phyloP scores from a whole-genome alignment of 306 rosid species.

The Biancaea sappan region DNA sequence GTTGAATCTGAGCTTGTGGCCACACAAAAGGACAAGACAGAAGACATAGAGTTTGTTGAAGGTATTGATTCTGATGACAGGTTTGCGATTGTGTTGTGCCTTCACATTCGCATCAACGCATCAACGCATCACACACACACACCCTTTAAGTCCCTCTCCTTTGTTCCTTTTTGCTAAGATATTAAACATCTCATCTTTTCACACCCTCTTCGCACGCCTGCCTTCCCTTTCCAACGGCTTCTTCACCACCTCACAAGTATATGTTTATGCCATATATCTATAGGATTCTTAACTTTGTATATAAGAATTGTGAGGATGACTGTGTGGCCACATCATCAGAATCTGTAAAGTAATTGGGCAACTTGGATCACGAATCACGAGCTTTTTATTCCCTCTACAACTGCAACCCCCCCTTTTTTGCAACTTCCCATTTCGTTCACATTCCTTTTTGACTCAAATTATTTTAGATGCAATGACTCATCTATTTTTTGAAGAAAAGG shows the following conservation, averaged over 20 bases:
- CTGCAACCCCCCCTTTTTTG: conserved; percentile 34
- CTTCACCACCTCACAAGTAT: not conserved
- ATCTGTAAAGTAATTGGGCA: conserved; percentile 43
- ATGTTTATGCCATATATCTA: not conserved
- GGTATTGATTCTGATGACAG: not conserved
- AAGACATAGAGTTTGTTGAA: too few species aligned
- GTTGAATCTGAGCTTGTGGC: too few species aligned
- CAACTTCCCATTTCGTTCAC: conserved; percentile 47
- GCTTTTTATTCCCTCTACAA: conserved; percentile 40
- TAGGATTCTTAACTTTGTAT: not conserved
- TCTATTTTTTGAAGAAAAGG: too few species aligned
- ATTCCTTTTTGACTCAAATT: conserved; percentile 43
- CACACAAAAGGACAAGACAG: too few species aligned
- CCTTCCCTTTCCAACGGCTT: not conserved
- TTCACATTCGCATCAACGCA: too few species aligned
- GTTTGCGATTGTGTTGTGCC: too few species aligned
- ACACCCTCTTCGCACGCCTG: not conserved
- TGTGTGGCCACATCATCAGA: conserved; percentile 37
- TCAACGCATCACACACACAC: not conserved
- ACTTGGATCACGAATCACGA: conserved; percentile 32
- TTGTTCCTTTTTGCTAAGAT: conserved; percentile 6
- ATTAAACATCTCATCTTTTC: not conserved
- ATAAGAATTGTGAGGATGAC: not conserved
- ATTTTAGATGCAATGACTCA: not conserved
- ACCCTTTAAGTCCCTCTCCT: not conserved